Percentiles rank a stretch among this genome's conserved stretches.
Evolutionary conservation across 2,329 filamentous ascomycete species (phyloP).

Genomic region (Raffaelea ambrosiae): DNA sequence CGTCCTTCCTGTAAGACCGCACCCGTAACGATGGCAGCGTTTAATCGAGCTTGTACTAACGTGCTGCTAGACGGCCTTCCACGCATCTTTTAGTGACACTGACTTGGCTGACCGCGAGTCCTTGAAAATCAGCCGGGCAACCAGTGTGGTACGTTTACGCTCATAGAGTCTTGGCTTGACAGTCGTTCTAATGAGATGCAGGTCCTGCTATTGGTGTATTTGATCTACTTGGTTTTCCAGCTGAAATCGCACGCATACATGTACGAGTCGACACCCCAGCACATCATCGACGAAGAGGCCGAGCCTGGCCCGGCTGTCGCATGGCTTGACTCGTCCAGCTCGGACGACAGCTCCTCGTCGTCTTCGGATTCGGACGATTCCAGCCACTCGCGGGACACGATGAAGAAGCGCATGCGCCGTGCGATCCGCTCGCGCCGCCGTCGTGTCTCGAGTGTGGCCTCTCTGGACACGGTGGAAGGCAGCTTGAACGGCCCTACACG

Average conservation of each 20-base stretch:
- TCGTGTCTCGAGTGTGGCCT: conserved; percentile 54
- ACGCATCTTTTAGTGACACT: conserved; percentile 68
- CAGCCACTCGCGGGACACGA: conserved; percentile 35
- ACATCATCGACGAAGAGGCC: conserved; percentile 85
- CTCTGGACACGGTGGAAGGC: conserved; percentile 41
- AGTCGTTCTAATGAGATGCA: conserved; percentile 17
- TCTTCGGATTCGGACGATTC: conserved; percentile 53
- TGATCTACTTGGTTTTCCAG: conserved; percentile 80
- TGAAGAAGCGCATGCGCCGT: conserved; percentile 56
- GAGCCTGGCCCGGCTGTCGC: conserved; percentile 77
- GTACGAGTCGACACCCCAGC: conserved; percentile 86
- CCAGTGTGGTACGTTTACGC: conserved; percentile 63
- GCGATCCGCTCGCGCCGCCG: conserved; percentile 28
- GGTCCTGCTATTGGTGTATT: conserved; percentile 73
- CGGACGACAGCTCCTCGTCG: conserved; percentile 20
- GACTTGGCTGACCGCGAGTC: conserved; percentile 59
- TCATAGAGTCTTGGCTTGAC: background rate
- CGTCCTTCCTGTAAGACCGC: conserved; percentile 64
- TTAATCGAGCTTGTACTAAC: too few species aligned
- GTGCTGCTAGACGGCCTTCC: conserved; percentile 65
- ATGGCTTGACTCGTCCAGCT: conserved; percentile 62
- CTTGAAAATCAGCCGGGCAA: conserved; percentile 79
- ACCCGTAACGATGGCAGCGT: too few species aligned
- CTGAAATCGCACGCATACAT: conserved; percentile 87
- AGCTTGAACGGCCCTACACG: conserved; percentile 19